Conservation (phyloP, 2,329 filamentous ascomycete genomes). For the Aspergillaceae sp. region DNA sequence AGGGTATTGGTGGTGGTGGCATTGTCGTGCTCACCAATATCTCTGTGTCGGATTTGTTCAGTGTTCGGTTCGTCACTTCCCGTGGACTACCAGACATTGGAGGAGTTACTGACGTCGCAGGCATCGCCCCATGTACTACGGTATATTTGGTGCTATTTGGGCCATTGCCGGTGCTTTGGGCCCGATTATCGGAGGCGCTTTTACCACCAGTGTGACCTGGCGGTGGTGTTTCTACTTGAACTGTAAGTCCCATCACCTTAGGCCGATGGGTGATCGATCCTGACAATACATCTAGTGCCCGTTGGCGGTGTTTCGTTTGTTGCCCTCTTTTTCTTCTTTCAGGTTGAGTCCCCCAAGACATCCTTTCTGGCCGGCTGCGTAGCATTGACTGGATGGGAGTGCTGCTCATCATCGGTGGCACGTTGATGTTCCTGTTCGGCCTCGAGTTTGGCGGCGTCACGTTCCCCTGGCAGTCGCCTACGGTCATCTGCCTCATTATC, state of each 20-base stretch:
- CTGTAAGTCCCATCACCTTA: slow-evolving; percentile 21
- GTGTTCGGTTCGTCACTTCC: slow-evolving; percentile 39
- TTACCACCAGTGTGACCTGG: slow-evolving; percentile 53
- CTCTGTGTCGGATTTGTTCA: slow-evolving; percentile 55
- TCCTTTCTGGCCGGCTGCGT: slow-evolving; percentile 49
- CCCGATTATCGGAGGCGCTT: slow-evolving; percentile 53
- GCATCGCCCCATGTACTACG: slow-evolving; percentile 53
- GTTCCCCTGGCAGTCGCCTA: slow-evolving; percentile 65
- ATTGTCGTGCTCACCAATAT: slow-evolving; percentile 58
- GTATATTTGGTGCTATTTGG: slow-evolving; percentile 55
- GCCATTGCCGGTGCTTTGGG: slow-evolving; percentile 52
- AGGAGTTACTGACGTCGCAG: slow-evolving; percentile 20
- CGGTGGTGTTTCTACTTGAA: slow-evolving; percentile 57
- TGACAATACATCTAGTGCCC: slow-evolving; percentile 36
- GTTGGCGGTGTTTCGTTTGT: slow-evolving; percentile 52
- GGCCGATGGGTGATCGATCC: background rate
- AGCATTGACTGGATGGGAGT: slow-evolving; percentile 59
- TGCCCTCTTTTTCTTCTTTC: slow-evolving; percentile 52
- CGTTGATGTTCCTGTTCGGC: slow-evolving; percentile 77
- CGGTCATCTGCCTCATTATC: slow-evolving; percentile 67
- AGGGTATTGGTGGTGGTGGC: slow-evolving; percentile 57
- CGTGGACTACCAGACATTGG: background rate
- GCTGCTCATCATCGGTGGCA: slow-evolving; percentile 61
- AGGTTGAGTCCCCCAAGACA: slow-evolving; percentile 54
- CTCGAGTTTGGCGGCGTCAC: slow-evolving; percentile 73